Evolutionary conservation across 176 grass and related monocot species (phyloP).

Genomic region (Phyllostachys edulis): DNA sequence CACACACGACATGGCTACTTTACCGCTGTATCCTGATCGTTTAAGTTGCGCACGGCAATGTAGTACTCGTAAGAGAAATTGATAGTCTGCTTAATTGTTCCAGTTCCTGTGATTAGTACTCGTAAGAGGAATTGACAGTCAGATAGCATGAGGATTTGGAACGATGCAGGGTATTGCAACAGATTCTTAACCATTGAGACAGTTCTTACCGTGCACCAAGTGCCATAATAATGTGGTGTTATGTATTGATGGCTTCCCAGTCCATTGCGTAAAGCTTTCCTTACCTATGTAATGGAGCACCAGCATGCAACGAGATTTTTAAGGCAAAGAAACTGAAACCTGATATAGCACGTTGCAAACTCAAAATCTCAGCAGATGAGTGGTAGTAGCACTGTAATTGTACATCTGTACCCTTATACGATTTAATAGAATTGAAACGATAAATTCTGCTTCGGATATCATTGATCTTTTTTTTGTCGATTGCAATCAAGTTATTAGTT

Average conservation of each 20-base stretch:
- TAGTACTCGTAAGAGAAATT: slow-evolving; percentile 48
- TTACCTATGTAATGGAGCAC: slow-evolving; percentile 41
- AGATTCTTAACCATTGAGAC: neutral
- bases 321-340: neutral
- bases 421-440: neutral
- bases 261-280: slow-evolving; percentile 40
- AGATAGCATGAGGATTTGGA: neutral
- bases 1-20: neutral
- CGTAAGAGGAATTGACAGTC: neutral
- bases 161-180: neutral
- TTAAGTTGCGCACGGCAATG: slow-evolving; percentile 57
- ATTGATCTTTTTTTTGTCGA: neutral
- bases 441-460: neutral
- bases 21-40: slow-evolving; percentile 43
- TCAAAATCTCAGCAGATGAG: neutral
- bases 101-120: slow-evolving; percentile 42
- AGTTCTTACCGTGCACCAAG: slow-evolving; percentile 40
- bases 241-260: slow-evolving; percentile 48
- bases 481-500: neutral
- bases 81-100: slow-evolving; percentile 44
- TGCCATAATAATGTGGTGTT: slow-evolving; percentile 52
- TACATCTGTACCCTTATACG: neutral
- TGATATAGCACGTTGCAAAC: neutral
- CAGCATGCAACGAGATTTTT: neutral
- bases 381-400: no score